Evolutionary conservation across 2,329 filamentous ascomycete genomes (phyloP), one percentile per base, ranked within the genome.

Genomic region (Eutypa lata): DNA sequence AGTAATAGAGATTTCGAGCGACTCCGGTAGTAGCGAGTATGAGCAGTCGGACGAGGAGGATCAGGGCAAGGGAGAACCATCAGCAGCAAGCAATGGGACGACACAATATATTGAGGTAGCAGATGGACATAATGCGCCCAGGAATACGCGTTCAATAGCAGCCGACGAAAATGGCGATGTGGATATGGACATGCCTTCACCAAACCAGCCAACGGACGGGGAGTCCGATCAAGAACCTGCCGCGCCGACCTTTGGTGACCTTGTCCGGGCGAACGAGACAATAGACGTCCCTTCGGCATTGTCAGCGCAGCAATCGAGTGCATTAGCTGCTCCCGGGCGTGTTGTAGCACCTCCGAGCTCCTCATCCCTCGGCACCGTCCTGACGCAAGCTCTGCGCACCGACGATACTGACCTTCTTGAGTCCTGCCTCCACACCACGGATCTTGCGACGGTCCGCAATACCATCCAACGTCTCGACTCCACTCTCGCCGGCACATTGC

Each of bases 401-500:
- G 94, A 97, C 72, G 94, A 99, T 74, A 81, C 83, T 57, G 86
- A 88, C 57, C 87, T 97, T 49, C 86, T 99, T 62, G 93, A 97
- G 76, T 91, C 90, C 1, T 97, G 93, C 72, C 84, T 99, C 64
- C 89, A 91, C 64, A 88, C 88, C 16, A 86, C 82, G 51, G 90
- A 97, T 67, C 73, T 86, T 45, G 76, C 80, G 57, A 92, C 88
- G 57, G 88, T 99, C 60, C 87, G 89, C 67, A 86, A 88, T 61
- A 99, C 94, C 38, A 91, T 99, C 63, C 90, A 96, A 71, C 85
- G 91, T 51, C 83, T 97, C 54, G 91, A 96, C 62, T 96, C 91
- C 26, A 81, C 86, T 3, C 84, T 97, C 22, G 92, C 94, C 7
- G 87, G 86, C 35, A 81, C 76, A 7, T 81, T 99, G 10, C 82